These are phyloP conservation scores for Saccharomycopsis javanensis DNA, from an alignment of 805 yeast genomes.

Conservation along the genomic window DNA sequence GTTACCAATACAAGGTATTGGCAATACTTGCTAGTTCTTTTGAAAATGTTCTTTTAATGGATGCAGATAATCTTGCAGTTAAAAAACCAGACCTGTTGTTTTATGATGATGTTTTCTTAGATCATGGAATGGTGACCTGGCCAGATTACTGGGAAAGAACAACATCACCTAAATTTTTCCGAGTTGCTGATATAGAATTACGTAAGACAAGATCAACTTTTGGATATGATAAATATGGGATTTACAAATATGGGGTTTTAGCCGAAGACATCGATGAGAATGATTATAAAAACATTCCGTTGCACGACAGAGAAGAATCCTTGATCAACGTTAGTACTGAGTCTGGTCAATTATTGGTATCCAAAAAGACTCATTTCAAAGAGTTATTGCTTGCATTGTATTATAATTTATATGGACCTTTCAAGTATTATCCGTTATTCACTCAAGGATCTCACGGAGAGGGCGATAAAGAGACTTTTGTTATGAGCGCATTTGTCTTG, in stretches of 20 bases:
- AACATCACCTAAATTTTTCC: conserved; percentile 49
- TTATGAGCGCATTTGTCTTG: conserved; percentile 53
- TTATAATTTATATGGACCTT: conserved; percentile 59
- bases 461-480: conserved; percentile 73
- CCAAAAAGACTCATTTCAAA: conserved; percentile 48
- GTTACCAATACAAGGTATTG: conserved; percentile 61
- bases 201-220: conserved; percentile 30
- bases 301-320: conserved; percentile 55
- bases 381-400: conserved; percentile 52
- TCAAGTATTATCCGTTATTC: conserved; percentile 54
- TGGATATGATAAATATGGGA: conserved; percentile 31
- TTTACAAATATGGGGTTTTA: conserved; percentile 28
- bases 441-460: conserved; percentile 71
- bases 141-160: conserved; percentile 68
- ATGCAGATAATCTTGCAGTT: conserved; percentile 69
- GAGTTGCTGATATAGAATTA: conserved; percentile 38
- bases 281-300: conserved; percentile 27
- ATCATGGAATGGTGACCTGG: conserved; percentile 45
- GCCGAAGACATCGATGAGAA: conserved; percentile 22
- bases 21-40: conserved; percentile 67
- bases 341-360: conserved; percentile 58
- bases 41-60: conserved; percentile 60
- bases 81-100: conserved; percentile 49
- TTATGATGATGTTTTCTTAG: conserved; percentile 32
- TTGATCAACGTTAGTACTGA: conserved; percentile 61